Conservation (phyloP, 768 basidiomycete species). For the Phlebiopsis flavidoalba region DNA sequence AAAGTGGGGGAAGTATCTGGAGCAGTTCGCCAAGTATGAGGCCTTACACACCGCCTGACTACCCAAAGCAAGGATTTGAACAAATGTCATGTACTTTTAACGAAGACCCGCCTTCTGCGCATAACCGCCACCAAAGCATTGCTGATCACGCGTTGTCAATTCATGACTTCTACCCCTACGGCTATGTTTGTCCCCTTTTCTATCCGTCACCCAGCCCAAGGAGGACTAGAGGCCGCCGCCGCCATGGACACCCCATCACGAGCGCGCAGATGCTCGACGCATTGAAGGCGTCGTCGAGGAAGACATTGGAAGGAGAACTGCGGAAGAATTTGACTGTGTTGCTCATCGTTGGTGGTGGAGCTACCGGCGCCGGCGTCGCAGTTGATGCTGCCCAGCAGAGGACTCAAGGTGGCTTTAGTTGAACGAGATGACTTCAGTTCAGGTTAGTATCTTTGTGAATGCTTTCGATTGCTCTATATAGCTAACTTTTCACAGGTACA, state of each 20-base stretch:
- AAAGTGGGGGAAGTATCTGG: constrained; percentile 15
- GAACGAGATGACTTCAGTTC: constrained; percentile 90
- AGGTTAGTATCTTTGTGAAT: constrained; percentile 37
- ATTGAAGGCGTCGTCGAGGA: constrained; percentile 40
- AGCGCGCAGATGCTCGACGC: constrained; percentile 60
- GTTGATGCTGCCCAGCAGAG: constrained; percentile 90
- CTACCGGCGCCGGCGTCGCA: constrained; percentile 95
- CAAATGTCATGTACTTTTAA: too few species aligned
- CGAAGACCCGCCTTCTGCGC: too few species aligned
- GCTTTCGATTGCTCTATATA: not conserved
- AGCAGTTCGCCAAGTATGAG: not conserved
- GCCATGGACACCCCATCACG: constrained; percentile 74
- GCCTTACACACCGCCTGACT: constrained; percentile 4
- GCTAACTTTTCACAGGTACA: constrained; percentile 50
- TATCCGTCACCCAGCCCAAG: constrained; percentile 16
- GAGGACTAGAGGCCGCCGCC: constrained; percentile 70
- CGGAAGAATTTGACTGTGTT: constrained; percentile 59
- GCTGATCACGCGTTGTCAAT: too few species aligned
- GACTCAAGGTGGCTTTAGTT: constrained; percentile 88
- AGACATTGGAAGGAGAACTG: constrained; percentile 28
- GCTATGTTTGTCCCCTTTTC: too few species aligned
- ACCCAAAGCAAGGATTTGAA: too few species aligned
- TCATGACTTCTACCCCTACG: too few species aligned
- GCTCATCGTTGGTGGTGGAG: constrained; percentile 88
- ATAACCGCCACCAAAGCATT: too few species aligned